phyloP scores from a whole-genome alignment of 2,329 filamentous ascomycete genomes.

The Alternaria sp. region DNA sequence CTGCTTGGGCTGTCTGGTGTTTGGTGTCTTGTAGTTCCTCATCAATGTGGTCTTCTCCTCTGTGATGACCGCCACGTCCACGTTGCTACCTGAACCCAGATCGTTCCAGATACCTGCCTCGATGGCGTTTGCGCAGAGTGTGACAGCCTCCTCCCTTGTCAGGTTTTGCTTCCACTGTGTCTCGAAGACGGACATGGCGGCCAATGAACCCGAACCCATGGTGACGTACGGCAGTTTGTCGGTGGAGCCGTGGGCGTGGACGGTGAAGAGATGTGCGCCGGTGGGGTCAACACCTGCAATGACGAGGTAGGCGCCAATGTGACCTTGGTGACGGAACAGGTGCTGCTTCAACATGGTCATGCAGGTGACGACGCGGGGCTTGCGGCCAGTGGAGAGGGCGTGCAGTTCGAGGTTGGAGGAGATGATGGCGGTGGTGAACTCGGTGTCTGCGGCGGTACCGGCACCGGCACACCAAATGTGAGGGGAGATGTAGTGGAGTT shows the following conservation, averaged over 20 bases:
- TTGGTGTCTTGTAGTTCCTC: slow-evolving; percentile 92
- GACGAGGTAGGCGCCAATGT: slow-evolving; percentile 98
- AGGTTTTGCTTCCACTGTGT: slow-evolving; percentile 88
- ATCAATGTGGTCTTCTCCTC: slow-evolving; percentile 92
- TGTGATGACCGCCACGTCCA: slow-evolving; percentile 96
- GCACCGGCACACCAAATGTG: slow-evolving; percentile 99
- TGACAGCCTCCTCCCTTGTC: slow-evolving; percentile 81
- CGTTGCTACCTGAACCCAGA: slow-evolving; percentile 94
- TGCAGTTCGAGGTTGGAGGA: slow-evolving; percentile 98
- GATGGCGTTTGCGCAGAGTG: slow-evolving; percentile 85
- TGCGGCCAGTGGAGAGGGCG: slow-evolving; percentile 92
- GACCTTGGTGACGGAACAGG: slow-evolving; percentile 96
- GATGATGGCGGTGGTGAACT: slow-evolving; percentile 98
- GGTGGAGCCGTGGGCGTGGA: slow-evolving; percentile 96
- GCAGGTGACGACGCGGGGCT: slow-evolving; percentile 96
- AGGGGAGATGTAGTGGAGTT: slow-evolving; percentile 97
- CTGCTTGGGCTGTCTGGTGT: slow-evolving; percentile 89
- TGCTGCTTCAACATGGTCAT: slow-evolving; percentile 99
- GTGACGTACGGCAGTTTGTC: slow-evolving; percentile 99
- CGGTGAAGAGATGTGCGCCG: slow-evolving; percentile 93
- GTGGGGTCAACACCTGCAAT: slow-evolving; percentile 97
- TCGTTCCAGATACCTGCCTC: slow-evolving; percentile 99
- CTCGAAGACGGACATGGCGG: slow-evolving; percentile 98
- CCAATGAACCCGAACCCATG: slow-evolving; percentile 95
- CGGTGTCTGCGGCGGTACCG: slow-evolving; percentile 96